Percentiles rank a stretch among this genome's conserved stretches.
Evolutionary conservation across 2,329 filamentous ascomycete genomes (phyloP).

Genomic region (Xylariaceae sp.): DNA sequence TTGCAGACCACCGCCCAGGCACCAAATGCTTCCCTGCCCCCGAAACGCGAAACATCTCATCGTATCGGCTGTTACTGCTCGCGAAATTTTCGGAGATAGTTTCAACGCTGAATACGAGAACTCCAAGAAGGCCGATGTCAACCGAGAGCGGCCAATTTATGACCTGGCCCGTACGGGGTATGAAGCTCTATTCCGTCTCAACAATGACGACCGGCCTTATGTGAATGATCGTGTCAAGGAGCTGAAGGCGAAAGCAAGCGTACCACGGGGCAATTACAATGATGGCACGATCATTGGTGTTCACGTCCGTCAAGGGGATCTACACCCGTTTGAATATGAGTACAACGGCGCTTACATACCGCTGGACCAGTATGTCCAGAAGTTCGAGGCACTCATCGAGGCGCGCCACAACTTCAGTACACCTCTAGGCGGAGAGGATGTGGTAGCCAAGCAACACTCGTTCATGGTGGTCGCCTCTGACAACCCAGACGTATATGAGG

Average conservation of each 20-base stretch:
- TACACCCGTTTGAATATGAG: conserved; percentile 69
- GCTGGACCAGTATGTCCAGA: conserved; percentile 58
- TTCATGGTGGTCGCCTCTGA: conserved; percentile 69
- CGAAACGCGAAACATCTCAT: conserved; percentile 69
- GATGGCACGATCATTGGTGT: conserved; percentile 59
- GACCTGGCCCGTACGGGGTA: conserved; percentile 64
- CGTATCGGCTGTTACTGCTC: conserved; percentile 62
- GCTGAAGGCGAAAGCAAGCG: conserved; percentile 44
- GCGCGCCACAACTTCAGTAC: conserved; percentile 40
- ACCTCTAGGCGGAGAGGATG: conserved; percentile 32
- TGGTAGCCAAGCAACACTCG: conserved; percentile 36
- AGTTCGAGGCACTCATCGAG: conserved; percentile 51
- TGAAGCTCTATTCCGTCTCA: conserved; percentile 67
- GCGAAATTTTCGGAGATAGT: conserved; percentile 56
- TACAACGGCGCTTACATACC: conserved; percentile 76
- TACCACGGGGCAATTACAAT: conserved; percentile 38
- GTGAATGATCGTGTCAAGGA: conserved; percentile 53
- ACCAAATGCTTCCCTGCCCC: conserved; percentile 75
- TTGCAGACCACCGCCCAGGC: conserved; percentile 66
- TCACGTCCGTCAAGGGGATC: conserved; percentile 75
- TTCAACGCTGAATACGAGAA: conserved; percentile 51
- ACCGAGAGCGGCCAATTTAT: conserved; percentile 57
- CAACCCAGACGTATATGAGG: conserved; percentile 67
- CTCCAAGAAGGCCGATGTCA: conserved; percentile 42
- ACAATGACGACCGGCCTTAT: conserved; percentile 59